Percentiles rank a stretch among this genome's conserved stretches.
Conservation (phyloP, 2,329 filamentous ascomycete genomes). For the Huntiella decipiens region DNA sequence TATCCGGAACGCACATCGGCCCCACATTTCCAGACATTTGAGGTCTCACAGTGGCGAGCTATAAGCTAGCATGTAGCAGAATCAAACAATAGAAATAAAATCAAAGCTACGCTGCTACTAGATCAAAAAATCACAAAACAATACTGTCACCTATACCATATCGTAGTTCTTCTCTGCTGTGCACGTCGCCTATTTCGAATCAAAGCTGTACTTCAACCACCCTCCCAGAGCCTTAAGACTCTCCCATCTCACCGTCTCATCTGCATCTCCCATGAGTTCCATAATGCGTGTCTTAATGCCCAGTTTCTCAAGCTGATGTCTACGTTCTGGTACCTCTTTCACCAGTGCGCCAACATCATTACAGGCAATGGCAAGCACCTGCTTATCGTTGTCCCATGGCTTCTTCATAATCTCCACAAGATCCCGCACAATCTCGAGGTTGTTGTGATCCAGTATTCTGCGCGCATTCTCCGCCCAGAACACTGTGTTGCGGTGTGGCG, state of each 20-base stretch:
- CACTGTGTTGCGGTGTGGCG: conserved; percentile 65
- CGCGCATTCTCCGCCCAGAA: conserved; percentile 90
- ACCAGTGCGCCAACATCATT: conserved; percentile 82
- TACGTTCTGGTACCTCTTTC: conserved; percentile 72
- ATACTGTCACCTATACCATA: neutral
- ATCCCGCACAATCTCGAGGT: conserved; percentile 59
- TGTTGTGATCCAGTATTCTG: conserved; percentile 66
- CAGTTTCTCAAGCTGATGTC: conserved; percentile 60
- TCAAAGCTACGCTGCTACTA: conserved; percentile 1
- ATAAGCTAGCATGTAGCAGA: neutral
- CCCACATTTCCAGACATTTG: neutral
- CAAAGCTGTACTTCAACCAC: conserved; percentile 47
- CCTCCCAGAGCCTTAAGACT: conserved; percentile 62
- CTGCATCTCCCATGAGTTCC: conserved; percentile 79
- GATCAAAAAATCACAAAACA: conserved; percentile 1
- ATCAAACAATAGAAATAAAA: neutral
- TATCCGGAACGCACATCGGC: neutral
- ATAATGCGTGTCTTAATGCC: conserved; percentile 76
- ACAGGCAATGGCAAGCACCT: conserved; percentile 80
- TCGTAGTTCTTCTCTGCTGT: neutral
- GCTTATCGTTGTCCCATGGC: conserved; percentile 61
- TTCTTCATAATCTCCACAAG: conserved; percentile 65
- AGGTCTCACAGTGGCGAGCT: neutral
- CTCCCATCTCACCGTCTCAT: conserved; percentile 85
- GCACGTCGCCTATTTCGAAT: conserved; percentile 17